Evolutionary conservation across 345 rosid species (phyloP).

Genomic region (Syzygium oleosum): DNA sequence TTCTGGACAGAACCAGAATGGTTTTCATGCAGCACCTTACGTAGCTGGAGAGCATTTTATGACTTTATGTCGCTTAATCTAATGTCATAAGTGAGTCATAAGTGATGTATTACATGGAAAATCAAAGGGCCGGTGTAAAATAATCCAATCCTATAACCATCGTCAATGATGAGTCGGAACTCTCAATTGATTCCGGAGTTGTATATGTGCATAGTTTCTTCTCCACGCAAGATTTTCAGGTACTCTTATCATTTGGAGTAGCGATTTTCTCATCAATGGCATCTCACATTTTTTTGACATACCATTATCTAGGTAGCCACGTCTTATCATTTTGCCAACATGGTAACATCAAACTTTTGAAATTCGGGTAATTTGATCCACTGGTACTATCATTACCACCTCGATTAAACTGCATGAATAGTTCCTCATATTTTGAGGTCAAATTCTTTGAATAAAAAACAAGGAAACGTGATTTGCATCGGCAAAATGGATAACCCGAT

Average conservation of each 20-base stretch:
- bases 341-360: background rate
- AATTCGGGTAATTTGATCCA: background rate
- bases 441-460: background rate
- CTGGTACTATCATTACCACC: background rate
- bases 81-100: too few species aligned
- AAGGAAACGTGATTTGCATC: background rate
- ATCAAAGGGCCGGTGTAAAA: too few species aligned
- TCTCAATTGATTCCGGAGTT: background rate
- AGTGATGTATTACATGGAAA: too few species aligned
- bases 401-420: background rate
- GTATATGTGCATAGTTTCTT: background rate
- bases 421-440: background rate
- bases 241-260: background rate
- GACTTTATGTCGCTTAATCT: too few species aligned
- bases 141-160: too few species aligned
- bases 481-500: background rate
- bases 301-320: background rate
- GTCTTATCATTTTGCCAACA: background rate
- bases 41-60: background rate
- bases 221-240: background rate
- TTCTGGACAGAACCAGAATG: too few species aligned
- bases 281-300: too few species aligned
- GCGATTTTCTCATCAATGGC: background rate
- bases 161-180: background rate
- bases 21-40: too few species aligned